Conservation (phyloP, 2,329 filamentous ascomycete genomes). For the Fusarium torreyae region DNA sequence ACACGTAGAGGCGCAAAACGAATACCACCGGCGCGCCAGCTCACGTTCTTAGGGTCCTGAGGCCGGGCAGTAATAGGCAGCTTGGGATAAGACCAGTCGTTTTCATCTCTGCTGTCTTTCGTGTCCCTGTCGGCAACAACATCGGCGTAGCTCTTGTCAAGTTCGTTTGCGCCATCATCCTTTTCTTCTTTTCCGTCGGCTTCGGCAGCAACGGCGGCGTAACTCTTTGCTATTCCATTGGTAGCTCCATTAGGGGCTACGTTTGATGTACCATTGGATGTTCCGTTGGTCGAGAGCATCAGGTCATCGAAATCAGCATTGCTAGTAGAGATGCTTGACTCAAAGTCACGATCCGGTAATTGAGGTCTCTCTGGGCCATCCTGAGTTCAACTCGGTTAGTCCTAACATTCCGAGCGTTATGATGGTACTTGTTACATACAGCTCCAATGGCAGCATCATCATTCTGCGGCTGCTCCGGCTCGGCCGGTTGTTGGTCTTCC, state of each 20-base stretch:
- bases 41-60: slow-evolving; percentile 48
- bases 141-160: slow-evolving; percentile 44
- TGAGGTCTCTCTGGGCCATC: slow-evolving; percentile 17
- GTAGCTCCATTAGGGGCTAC: slow-evolving; percentile 4
- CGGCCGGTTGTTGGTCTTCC: slow-evolving; percentile 28
- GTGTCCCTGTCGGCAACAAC: slow-evolving; percentile 32
- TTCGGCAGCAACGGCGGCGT: slow-evolving; percentile 27
- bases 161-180: slow-evolving; percentile 1
- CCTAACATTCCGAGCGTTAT: not conserved
- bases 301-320: slow-evolving; percentile 41
- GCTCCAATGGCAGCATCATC: slow-evolving; percentile 10
- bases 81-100: slow-evolving; percentile 49
- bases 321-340: slow-evolving; percentile 36
- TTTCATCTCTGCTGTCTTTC: slow-evolving; percentile 22
- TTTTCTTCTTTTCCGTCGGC: slow-evolving; percentile 17
- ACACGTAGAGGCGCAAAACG: slow-evolving; percentile 87
- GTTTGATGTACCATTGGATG: slow-evolving; percentile 19
- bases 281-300: slow-evolving; percentile 33
- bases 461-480: slow-evolving; percentile 23
- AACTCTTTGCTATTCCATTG: slow-evolving; percentile 19
- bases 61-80: slow-evolving; percentile 43
- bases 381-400: slow-evolving; percentile 19
- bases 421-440: slow-evolving; percentile 21
- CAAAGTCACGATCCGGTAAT: slow-evolving; percentile 29
- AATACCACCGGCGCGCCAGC: slow-evolving; percentile 69